Base-by-base conservation (phyloP, 768 basidiomycete species). In the Amanita inopinata region DNA sequence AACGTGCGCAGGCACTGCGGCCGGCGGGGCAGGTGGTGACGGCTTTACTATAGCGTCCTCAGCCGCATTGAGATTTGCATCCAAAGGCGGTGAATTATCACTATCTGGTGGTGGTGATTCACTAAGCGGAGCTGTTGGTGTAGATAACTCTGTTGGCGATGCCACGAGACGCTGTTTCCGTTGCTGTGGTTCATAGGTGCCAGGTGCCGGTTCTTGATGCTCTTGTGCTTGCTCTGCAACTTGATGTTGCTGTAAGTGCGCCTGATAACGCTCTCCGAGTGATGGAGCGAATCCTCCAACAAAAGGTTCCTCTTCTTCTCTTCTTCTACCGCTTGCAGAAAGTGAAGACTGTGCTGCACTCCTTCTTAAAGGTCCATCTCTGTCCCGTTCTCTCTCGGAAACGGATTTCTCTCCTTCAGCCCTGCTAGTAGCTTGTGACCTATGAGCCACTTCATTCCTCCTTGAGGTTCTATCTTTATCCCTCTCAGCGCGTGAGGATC, bases 1-100 rank as follows among this genome's bases (percentile, higher is more conserved):
- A 31, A 89, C 75, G 41, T 65, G 74, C 4, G 83, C 60, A 4
- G 86, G 87, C 8, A 81, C 78, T 25, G 58, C 56, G 6, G 63
- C 45, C 47, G 38, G 47, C 11, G 56, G 51, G 31, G 43, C 51
- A 14, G 54, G 51, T 23, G 46, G 39, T 33, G 49, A 56, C 24
- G 53, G 53, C 18, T 51, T 48, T n/a, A 40, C 45, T 17, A 56
- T 46, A 45, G 49, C 18, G 18, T 49, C 49, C 34, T 35, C 39
- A 2, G 22, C 23, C 19, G 30, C 25, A 14, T 12, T 17, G 3
- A 46, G 36, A 9, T 38, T 41, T 14, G 23, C 31, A 32, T 28
- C 23, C 15, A 23, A 9, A 28, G n/a, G 11, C 15, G 40, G 5
- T 11, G 32, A 28, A 34, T 12, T 17, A 44, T 33, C 18, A 32